Evolutionary conservation across 768 basidiomycete genomes (phyloP), one percentile per base, ranked within the genome.

Genomic region (Phaeotremella fagi): DNA sequence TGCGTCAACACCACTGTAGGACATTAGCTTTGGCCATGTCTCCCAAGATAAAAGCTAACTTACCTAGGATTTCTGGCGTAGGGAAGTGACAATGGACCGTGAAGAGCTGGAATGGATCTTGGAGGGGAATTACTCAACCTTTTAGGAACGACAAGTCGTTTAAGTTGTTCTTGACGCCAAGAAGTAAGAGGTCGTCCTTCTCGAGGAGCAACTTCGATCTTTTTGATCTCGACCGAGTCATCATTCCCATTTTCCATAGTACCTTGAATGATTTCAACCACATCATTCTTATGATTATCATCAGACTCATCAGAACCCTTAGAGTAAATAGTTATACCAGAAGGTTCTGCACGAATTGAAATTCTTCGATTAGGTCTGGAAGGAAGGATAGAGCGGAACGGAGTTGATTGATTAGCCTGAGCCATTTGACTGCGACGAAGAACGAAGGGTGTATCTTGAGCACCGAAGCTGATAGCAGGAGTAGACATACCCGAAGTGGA

Each of bases 21-120:
- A 22, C 3, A 22, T 58, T 29, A 65, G 46, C 53, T 18, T 22
- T 9, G 9, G 4, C 2, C n/a, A n/a, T n/a, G n/a, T n/a, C n/a
- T 26, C 35, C 29, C 28, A 48, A 24, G 24, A 23, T 37, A 25
- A 4, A 33, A 45, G 25, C 20, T 14, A 22, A 54, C 64, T 45
- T 31, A 70, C 68, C 68, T 70, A 6, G 68, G 68, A 36, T 70
- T 70, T n/a, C 68, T 52, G 11, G 68, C 68, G 42, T 70, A 70
- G 9, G 68, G 68, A 0, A 70, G 41, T 1, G 62, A 61, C 7
- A 62, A 42, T 1, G 64, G 64, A 7, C 68, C 68, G 58, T 66
- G 60, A 3, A 70, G 50, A 2, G 64, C 45, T 4, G 68, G 22
- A 38, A 70, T 64, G 11, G 55, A 41, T 37, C 54, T 54, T 6